phyloP scores from a whole-genome alignment of 306 rosid genomes.

The Cucumis cinereus region DNA sequence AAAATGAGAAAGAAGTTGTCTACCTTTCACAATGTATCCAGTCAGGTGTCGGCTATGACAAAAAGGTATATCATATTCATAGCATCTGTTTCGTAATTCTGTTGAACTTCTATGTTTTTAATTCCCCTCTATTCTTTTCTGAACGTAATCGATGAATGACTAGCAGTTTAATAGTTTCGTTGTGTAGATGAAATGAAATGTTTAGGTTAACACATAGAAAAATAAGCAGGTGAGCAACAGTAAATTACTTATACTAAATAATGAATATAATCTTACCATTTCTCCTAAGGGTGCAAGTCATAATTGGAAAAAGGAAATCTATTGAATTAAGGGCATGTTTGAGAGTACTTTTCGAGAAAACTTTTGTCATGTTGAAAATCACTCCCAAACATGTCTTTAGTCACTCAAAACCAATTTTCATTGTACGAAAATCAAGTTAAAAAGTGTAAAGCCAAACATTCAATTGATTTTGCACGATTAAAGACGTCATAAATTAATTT shows the following conservation, averaged over 20 bases:
- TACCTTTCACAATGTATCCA: constrained; percentile 36
- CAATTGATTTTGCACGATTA: too few species aligned
- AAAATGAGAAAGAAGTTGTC: constrained; percentile 29
- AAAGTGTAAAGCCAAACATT: too few species aligned
- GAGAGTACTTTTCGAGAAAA: too few species aligned
- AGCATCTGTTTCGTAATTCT: not conserved
- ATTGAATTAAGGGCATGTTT: not conserved
- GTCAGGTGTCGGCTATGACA: constrained; percentile 40
- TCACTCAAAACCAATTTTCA: too few species aligned
- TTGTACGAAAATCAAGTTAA: too few species aligned
- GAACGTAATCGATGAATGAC: not conserved
- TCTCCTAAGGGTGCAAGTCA: not conserved
- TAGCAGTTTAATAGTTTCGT: not conserved
- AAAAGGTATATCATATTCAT: constrained; percentile 32
- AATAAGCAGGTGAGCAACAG: not conserved
- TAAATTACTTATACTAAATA: not conserved
- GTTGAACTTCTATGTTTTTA: not conserved
- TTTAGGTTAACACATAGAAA: too few species aligned
- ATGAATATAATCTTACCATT: not conserved
- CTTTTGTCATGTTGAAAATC: too few species aligned
- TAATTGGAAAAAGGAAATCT: not conserved
- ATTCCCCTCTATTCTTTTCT: too few species aligned
- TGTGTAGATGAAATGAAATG: not conserved
- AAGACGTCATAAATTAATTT: not conserved
- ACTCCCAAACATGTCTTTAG: too few species aligned